A percentile compares a stretch with the other conserved stretches of the same genome.
phyloP scores from a whole-genome alignment of 306 rosid species.

The Lotus japonicus region DNA sequence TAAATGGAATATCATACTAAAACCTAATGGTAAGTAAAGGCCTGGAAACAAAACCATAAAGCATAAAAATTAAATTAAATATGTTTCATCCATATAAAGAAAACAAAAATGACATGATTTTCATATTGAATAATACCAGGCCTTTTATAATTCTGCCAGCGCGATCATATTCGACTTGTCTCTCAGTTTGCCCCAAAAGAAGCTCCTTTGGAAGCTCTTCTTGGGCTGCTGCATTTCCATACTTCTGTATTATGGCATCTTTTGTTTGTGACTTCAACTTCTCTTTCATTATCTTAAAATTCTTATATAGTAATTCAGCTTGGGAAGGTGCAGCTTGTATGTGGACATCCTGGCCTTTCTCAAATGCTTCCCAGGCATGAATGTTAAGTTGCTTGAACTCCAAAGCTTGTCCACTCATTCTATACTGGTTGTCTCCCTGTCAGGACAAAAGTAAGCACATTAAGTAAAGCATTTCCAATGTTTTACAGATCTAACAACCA shows the following conservation, averaged over 20 bases:
- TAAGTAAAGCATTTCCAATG: background rate
- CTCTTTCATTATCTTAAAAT: slow-evolving; percentile 49
- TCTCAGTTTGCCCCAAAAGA: slow-evolving; percentile 57
- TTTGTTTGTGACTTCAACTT: slow-evolving; percentile 53
- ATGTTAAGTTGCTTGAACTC: slow-evolving; percentile 52
- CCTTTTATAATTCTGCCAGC: slow-evolving; percentile 56
- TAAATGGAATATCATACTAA: background rate
- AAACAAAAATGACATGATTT: background rate
- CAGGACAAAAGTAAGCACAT: background rate
- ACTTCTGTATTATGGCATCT: slow-evolving; percentile 49
- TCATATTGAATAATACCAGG: slow-evolving; percentile 24
- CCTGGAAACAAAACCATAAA: background rate
- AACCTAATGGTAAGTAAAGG: background rate
- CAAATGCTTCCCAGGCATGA: slow-evolving; percentile 64
- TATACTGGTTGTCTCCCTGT: slow-evolving; percentile 52
- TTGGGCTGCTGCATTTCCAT: slow-evolving; percentile 49
- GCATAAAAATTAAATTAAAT: background rate
- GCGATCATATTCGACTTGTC: slow-evolving; percentile 54
- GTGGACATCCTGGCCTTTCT: slow-evolving; percentile 63
- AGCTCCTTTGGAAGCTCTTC: slow-evolving; percentile 61
- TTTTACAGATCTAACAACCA: background rate
- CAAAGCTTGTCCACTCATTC: slow-evolving; percentile 50
- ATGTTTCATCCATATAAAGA: background rate
- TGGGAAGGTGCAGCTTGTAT: slow-evolving; percentile 71
- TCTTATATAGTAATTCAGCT: slow-evolving; percentile 57